Conservation (phyloP, 2,329 filamentous ascomycete genomes). For the Xylaria sp. region DNA sequence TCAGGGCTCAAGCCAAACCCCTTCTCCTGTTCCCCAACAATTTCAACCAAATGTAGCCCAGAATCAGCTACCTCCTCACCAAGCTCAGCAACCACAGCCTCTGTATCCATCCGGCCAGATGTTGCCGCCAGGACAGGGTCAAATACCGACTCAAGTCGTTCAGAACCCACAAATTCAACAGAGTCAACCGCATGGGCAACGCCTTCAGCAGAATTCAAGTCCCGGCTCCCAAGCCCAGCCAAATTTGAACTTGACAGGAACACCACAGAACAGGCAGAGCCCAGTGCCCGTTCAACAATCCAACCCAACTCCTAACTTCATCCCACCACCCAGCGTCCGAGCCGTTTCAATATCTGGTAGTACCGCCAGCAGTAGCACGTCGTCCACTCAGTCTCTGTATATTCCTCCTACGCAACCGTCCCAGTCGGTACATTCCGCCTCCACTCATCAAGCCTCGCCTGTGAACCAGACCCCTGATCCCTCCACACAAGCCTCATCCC, state of each 20-base stretch:
- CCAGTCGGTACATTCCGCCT: slow-evolving; percentile 5
- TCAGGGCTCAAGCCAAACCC: slow-evolving; percentile 4
- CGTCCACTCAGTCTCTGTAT: slow-evolving; percentile 20
- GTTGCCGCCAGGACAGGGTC: slow-evolving; percentile 12
- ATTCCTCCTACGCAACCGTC: slow-evolving; percentile 4
- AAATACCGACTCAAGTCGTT: slow-evolving; percentile 5
- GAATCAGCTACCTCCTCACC: slow-evolving; percentile 14
- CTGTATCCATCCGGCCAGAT: slow-evolving; percentile 19
- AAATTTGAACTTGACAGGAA: slow-evolving; percentile 38
- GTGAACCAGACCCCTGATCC: slow-evolving; percentile 3
- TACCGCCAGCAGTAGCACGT: slow-evolving; percentile 15
- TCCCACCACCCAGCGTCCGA: slow-evolving; percentile 14
- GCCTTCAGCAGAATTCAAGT: slow-evolving; percentile 24
- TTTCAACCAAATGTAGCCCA: slow-evolving; percentile 21
- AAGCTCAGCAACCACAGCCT: slow-evolving; percentile 13
- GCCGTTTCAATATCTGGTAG: slow-evolving; percentile 13
- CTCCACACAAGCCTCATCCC: slow-evolving; percentile 19
- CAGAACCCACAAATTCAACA: slow-evolving; percentile 20
- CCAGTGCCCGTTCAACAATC: slow-evolving; percentile 23
- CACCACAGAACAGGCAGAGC: slow-evolving; percentile 35
- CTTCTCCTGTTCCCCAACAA: slow-evolving; percentile 18
- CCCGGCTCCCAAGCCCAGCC: slow-evolving; percentile 29
- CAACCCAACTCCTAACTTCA: slow-evolving; percentile 6
- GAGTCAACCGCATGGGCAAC: slow-evolving; percentile 11
- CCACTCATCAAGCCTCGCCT: slow-evolving; percentile 19